These are phyloP conservation scores for Gryganskiella cystojenkinii DNA, from an alignment of 192 early-diverging fungal species.

Conservation along the genomic window DNA sequence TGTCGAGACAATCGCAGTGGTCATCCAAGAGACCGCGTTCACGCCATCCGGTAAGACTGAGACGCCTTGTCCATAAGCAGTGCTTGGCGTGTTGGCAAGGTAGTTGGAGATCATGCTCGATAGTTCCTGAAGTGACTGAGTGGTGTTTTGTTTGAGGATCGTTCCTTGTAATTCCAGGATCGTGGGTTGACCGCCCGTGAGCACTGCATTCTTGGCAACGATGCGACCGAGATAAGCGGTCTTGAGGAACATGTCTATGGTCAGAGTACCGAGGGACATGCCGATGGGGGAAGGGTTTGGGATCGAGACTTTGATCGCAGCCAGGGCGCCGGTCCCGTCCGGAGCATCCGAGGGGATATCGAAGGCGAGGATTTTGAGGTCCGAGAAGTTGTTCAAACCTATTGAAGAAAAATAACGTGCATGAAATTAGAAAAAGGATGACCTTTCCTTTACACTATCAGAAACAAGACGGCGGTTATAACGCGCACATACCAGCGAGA, in stretches of 20 bases:
- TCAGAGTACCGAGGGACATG: slow-evolving; percentile 57
- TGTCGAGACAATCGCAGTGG: slow-evolving; percentile 24
- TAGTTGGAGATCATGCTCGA: slow-evolving; percentile 40
- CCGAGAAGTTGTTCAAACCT: slow-evolving; percentile 39
- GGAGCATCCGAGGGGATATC: slow-evolving; percentile 43
- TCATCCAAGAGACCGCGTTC: slow-evolving; percentile 31
- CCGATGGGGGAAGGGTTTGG: slow-evolving; percentile 60
- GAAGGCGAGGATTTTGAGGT: slow-evolving; percentile 39
- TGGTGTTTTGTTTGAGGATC: slow-evolving; percentile 21
- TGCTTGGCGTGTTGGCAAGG: slow-evolving; percentile 26
- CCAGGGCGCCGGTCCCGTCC: slow-evolving; percentile 25
- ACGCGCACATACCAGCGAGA: slow-evolving; percentile 18
- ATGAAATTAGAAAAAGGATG: too few relatives aligned
- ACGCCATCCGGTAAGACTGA: slow-evolving; percentile 38
- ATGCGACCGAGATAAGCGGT: slow-evolving; percentile 37
- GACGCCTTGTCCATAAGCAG: slow-evolving; percentile 31
- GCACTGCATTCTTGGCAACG: slow-evolving; percentile 17
- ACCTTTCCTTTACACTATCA: too few relatives aligned
- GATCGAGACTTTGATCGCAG: slow-evolving; percentile 45
- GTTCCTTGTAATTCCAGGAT: slow-evolving; percentile 21
- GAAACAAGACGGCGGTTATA: too few relatives aligned
- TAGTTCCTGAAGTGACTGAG: slow-evolving; percentile 19
- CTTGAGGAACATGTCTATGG: slow-evolving; percentile 29
- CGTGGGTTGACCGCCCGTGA: slow-evolving; percentile 15
- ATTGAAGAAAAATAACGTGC: neutral